Evolutionary conservation across 805 yeast genomes (phyloP).

Genomic region (Zygoascus bituminiphila): DNA sequence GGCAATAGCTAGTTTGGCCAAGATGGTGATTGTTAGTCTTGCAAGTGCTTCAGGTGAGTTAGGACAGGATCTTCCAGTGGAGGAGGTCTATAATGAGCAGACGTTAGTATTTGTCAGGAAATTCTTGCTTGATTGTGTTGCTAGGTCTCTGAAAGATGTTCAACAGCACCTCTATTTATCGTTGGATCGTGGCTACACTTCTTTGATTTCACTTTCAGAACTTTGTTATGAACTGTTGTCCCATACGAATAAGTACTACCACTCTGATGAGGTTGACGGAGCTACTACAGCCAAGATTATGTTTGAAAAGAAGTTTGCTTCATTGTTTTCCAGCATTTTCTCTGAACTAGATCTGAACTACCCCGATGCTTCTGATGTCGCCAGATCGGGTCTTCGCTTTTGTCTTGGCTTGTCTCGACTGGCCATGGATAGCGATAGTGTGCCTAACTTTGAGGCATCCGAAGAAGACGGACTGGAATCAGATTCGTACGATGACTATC

Average conservation of each 20-base stretch:
- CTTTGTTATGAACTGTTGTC: conserved; percentile 31
- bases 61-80: conserved; percentile 27
- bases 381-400: conserved; percentile 53
- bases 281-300: conserved; percentile 57
- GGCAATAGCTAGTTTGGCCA: conserved; percentile 54
- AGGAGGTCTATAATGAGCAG: conserved; percentile 38
- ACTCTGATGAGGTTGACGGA: conserved; percentile 36
- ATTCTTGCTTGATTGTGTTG: conserved; percentile 60
- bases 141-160: conserved; percentile 53
- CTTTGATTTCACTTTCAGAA: conserved; percentile 46
- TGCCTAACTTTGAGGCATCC: conserved; percentile 32
- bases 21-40: conserved; percentile 52
- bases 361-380: conserved; percentile 53
- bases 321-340: conserved; percentile 48
- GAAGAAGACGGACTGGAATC: conserved; percentile 50
- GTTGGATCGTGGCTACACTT: conserved; percentile 43
- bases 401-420: conserved; percentile 37
- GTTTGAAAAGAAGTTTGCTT: conserved; percentile 49
- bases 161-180: conserved; percentile 27
- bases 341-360: conserved; percentile 65
- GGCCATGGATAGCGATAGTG: conserved; percentile 41
- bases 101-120: conserved; percentile 67
- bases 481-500: conserved; percentile 18
- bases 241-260: conserved; percentile 10
- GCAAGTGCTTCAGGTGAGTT: conserved; percentile 50